Percentiles rank a stretch among this genome's conserved stretches.
Conservation (phyloP, 352 stramenopile genomes). For the Pythium grandisporangium region DNA sequence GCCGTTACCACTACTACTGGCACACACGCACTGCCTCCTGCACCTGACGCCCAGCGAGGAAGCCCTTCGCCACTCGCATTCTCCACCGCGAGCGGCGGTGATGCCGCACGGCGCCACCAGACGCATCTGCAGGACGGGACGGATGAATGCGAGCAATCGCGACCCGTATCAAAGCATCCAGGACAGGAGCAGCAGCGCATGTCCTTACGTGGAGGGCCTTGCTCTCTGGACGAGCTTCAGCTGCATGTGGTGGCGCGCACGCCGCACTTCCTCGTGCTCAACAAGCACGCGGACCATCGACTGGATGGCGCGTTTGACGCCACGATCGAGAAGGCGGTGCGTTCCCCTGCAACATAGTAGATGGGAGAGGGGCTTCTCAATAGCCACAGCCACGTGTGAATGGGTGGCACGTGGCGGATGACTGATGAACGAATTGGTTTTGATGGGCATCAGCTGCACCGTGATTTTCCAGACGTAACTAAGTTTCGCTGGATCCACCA, state of each 20-base stretch:
- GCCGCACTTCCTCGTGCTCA: slow-evolving; percentile 60
- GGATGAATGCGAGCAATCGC: not conserved
- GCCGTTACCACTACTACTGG: too few species aligned
- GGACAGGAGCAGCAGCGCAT: slow-evolving; percentile 9
- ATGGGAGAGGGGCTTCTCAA: too few species aligned
- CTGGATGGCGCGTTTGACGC: slow-evolving; percentile 84
- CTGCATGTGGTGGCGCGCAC: slow-evolving; percentile 41
- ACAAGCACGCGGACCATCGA: slow-evolving; percentile 75
- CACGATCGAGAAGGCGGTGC: slow-evolving; percentile 83
- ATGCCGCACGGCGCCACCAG: slow-evolving; percentile 30
- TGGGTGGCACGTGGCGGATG: not conserved
- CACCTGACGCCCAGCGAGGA: too few species aligned
- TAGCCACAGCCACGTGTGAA: not conserved
- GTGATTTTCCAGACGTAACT: slow-evolving; percentile 59
- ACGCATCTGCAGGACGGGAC: slow-evolving; percentile 26
- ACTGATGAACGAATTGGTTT: too few species aligned
- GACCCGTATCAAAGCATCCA: not conserved
- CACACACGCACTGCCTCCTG: too few species aligned
- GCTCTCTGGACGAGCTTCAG: slow-evolving; percentile 36
- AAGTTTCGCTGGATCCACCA: slow-evolving; percentile 89
- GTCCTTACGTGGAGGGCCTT: slow-evolving; percentile 57
- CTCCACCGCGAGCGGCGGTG: slow-evolving; percentile 9
- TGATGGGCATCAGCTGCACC: slow-evolving; percentile 51
- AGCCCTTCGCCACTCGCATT: too few species aligned
- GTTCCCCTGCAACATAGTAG: too few species aligned